Evolutionary conservation across 108 stramenopile species (phyloP), one percentile per base, ranked within the genome.

Genomic region (Conticribra guillardii): DNA sequence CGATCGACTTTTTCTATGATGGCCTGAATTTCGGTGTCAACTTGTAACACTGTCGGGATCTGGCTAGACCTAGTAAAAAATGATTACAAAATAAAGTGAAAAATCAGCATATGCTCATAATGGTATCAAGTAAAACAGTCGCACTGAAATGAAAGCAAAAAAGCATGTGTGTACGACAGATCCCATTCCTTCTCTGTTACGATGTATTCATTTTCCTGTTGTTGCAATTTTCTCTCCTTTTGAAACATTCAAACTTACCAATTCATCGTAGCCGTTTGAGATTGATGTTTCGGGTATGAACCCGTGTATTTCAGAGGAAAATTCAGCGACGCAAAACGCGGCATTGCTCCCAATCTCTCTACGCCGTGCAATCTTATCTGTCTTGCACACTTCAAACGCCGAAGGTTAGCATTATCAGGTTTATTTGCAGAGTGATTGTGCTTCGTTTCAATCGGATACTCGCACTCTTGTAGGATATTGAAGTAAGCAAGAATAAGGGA

Each of bases 271-370:
- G n/a, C n/a, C 16, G 50, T 19, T 47, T 34, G 22, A 30, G 60
- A 34, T 30, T 77, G 71, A 24, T 52, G 64, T 62, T 61, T 72
- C 2, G 75, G 75, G 33, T 46, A 64, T 41, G 41, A 41, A 0
- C 67, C 71, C 46, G 64, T 60, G 56, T 83, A 89, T 53, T 82
- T 88, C 3, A 60, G 67, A 15, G 94, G 94, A 52, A 79, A 92
- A 59, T 95, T 95, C 49, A 95, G 51, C 1, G 85, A 82, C 8
- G 86, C 32, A 60, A 92, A 95, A 27, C 76, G 66, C 15, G 89
- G 85, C 34, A 95, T 65, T 3, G 80, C 76, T 19, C 90, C 82
- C 27, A 95, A 64, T 53, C 62, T 84, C 76, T 92, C 91, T 14
- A 92, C 67, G 48, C 82, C 84, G 23, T 82, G 87, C 22, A 95